Conservation (phyloP, 192 early-diverging fungal genomes). For the Gonapodya sp. region DNA sequence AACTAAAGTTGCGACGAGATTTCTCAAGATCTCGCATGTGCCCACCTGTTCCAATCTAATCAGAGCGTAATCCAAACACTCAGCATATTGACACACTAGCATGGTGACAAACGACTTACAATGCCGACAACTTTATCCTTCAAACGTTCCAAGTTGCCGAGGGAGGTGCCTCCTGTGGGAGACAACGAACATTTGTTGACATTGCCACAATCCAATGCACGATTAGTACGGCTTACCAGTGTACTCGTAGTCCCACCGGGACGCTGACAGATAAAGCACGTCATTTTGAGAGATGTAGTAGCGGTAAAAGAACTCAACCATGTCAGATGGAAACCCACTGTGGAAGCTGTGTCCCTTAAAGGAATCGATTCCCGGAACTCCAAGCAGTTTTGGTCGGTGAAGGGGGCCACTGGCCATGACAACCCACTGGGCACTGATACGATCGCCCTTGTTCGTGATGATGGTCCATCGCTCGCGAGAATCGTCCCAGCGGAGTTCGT, state of each 20-base stretch:
- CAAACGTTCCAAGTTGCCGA: background rate
- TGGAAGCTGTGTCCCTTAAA: constrained; percentile 6
- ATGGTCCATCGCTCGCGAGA: background rate
- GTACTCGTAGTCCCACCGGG: background rate
- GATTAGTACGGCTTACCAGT: background rate
- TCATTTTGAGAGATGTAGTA: no score
- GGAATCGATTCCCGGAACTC: constrained; percentile 8
- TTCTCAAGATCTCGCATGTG: background rate
- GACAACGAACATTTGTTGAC: no score
- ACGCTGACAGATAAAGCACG: no score
- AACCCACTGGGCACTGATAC: background rate
- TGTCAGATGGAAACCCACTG: background rate
- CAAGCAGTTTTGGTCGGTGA: constrained; percentile 4
- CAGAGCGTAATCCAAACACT: no score
- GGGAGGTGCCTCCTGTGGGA: background rate
- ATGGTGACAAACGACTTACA: background rate
- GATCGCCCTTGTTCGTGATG: background rate
- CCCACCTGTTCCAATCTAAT: background rate
- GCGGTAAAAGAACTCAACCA: no score
- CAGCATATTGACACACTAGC: background rate
- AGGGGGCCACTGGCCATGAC: background rate
- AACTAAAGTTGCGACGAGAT: background rate
- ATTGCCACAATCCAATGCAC: no score
- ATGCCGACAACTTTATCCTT: constrained; percentile 4
- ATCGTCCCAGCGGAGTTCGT: background rate